Evolutionary conservation across 2,329 filamentous ascomycete species (phyloP).

Genomic region (Beauveria scarabaeidicola): DNA sequence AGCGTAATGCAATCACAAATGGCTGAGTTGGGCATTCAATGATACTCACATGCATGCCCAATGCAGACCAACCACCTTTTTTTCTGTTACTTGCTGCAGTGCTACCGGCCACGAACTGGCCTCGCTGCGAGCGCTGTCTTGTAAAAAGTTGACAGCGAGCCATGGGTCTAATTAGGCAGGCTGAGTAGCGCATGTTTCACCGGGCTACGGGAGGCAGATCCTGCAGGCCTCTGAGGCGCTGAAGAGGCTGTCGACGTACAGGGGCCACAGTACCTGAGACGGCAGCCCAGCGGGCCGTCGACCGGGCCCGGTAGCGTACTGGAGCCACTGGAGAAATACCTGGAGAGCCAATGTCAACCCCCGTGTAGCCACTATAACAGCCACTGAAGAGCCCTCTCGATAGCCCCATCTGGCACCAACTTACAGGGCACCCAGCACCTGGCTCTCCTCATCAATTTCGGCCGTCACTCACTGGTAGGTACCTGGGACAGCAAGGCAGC

Average conservation of each 20-base stretch:
- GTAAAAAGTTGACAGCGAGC: not conserved
- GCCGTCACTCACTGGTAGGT: not conserved
- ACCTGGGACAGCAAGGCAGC: constrained; percentile 8
- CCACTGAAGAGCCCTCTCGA: not conserved
- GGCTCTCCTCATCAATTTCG: not conserved
- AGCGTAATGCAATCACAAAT: not conserved
- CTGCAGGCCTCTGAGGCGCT: not conserved
- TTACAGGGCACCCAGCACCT: not conserved
- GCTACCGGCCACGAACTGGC: not conserved
- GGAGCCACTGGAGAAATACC: not conserved
- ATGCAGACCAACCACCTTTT: constrained; percentile 6
- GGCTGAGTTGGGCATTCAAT: not conserved
- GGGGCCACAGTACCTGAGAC: not conserved
- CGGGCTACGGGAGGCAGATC: not conserved
- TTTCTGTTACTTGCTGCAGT: not conserved
- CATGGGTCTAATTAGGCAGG: not conserved
- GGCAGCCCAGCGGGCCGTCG: constrained; percentile 1
- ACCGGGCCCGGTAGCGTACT: not conserved
- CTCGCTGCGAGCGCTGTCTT: not conserved
- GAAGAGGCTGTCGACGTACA: not conserved
- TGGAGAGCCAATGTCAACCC: not conserved
- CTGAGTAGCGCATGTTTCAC: not conserved
- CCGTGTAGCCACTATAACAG: not conserved
- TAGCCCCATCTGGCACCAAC: not conserved
- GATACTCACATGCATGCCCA: not conserved